Base-by-base conservation (phyloP, 2,329 filamentous ascomycete genomes). In the Sporothrix curviconia region DNA sequence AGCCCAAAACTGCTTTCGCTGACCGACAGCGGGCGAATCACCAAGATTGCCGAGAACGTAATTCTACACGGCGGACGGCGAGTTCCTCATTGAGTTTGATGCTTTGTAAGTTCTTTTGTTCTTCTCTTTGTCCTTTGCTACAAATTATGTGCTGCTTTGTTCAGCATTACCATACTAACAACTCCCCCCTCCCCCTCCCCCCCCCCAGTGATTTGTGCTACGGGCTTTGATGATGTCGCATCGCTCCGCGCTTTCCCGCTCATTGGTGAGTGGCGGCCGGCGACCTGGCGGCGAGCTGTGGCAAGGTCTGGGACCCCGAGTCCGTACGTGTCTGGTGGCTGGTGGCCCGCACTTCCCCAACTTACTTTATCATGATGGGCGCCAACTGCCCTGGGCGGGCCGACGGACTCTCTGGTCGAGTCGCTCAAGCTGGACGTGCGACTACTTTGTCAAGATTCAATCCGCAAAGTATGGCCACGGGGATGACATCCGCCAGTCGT, bases 1-100 rank as follows among this genome's bases (percentile, higher is more conserved):
- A 58, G 66, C 70, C 17, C n/a, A n/a, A n/a, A 79, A 81, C 51
- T 74, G 79, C 9, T 64, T n/a, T n/a, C 68, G 12, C 69, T 70
- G 7, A 68, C 75, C 28, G 68, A 68, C 40, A 69, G 71, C 19
- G 65, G 63, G n/a, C n/a, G n/a, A 3, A 75, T 79, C 62, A 60
- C 64, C 17, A 64, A 66, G 50, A 65, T 78, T 43, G 67, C 67
- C 0, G 59, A 64, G 0, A 63, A 66, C 6, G 72, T 72, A 1
- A 57, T 68, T 17, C 60, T n/a, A 67, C 30, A 62, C 68, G 9
- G 60, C 59, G 8, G 65, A 69, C 46, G 69, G 68, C 14, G 61
- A 60, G 52, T 55, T 62, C 19, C n/a, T n/a, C n/a, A 65, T 69
- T 51, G 54, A 64, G 51, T 43, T 64, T 9, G 65, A 67, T 52